These are phyloP conservation scores for Mrakiaceae sp. DNA, from an alignment of 1,284 basidiomycete species.

Conservation along the genomic window DNA sequence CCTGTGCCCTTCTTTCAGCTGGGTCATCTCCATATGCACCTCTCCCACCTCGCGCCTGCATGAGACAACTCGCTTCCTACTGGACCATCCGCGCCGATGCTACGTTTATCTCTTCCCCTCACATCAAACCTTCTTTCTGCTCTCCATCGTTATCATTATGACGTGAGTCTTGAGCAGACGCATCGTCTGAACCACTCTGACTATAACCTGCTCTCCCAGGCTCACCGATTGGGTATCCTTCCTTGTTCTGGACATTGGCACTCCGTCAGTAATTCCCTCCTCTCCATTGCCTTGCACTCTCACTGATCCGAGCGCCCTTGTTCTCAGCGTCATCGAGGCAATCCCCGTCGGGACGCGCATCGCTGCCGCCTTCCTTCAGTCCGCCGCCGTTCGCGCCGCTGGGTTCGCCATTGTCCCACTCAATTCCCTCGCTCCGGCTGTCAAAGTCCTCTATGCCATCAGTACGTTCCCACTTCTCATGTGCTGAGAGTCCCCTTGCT, in stretches of 20 bases:
- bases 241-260: slow-evolving; percentile 78
- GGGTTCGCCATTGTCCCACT: slow-evolving; percentile 71
- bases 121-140: slow-evolving; percentile 87
- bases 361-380: slow-evolving; percentile 55
- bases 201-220: slow-evolving; percentile 33
- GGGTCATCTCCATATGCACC: slow-evolving; percentile 51
- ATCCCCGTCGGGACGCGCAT: slow-evolving; percentile 61
- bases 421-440: slow-evolving; percentile 62
- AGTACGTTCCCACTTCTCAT: background rate
- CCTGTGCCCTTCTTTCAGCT: slow-evolving; percentile 40
- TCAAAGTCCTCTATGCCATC: slow-evolving; percentile 50
- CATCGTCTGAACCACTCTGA: background rate
- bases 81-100: slow-evolving; percentile 93
- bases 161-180: slow-evolving; percentile 43
- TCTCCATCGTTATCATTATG: slow-evolving; percentile 53
- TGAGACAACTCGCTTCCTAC: slow-evolving; percentile 79
- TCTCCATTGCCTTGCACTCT: background rate
- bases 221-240: slow-evolving; percentile 78
- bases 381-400: slow-evolving; percentile 67
- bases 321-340: slow-evolving; percentile 43
- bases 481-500: slow-evolving; percentile 20
- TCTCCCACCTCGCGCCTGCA: slow-evolving; percentile 48
- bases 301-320: background rate
- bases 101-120: slow-evolving; percentile 92
- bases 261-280: slow-evolving; percentile 33